Base-by-base conservation (phyloP, 805 yeast species). In the Lipomyces japonicus region DNA sequence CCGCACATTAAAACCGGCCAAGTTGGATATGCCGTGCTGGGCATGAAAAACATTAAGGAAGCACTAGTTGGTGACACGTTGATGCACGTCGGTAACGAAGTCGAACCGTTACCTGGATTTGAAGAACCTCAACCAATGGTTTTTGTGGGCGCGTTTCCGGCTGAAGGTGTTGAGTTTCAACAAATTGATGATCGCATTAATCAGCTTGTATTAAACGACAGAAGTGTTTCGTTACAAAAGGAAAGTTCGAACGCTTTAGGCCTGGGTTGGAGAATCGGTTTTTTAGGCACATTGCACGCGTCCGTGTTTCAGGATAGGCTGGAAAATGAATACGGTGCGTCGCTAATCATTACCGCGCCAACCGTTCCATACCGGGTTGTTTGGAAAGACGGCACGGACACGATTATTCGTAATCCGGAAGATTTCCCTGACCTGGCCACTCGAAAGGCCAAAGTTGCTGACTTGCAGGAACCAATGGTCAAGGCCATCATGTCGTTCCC, bases 71-170 rank as follows among this genome's bases (percentile, higher is more conserved):
- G 98, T 30, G 98, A 91, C 65, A 91, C 98, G 0, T 76, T 88
- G 56, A 79, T 80, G 75, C 80, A 77, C 49, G 70, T 72, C 10
- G 48, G 51, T n/a, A 60, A 59, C 1, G 75, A 74, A 30, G 81
- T 85, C 2, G 86, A 82, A 55, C 83, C 96, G 1, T 73, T 91
- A 23, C 96, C 95, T 1, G 97, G 97, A 0, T 93, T 91, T 66
- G 97, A 90, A 68, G 96, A 88, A 61, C 90, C 95, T 0, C 90
- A 93, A 67, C 96, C 97, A 1, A 93, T 93, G 97, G 97, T 91
- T 12, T 93, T 91, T 66, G 95, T 91, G 42, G 97, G 97, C 12
- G 98, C 97, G 0, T 91, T 88, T 61, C 97, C 98, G 0, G 93
- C 96, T 0, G 96, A 91, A 62, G 96, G 96, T 3, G 77, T 84